phyloP scores from a whole-genome alignment of 202 grass and related monocot species.

The Carex sylvatica region DNA sequence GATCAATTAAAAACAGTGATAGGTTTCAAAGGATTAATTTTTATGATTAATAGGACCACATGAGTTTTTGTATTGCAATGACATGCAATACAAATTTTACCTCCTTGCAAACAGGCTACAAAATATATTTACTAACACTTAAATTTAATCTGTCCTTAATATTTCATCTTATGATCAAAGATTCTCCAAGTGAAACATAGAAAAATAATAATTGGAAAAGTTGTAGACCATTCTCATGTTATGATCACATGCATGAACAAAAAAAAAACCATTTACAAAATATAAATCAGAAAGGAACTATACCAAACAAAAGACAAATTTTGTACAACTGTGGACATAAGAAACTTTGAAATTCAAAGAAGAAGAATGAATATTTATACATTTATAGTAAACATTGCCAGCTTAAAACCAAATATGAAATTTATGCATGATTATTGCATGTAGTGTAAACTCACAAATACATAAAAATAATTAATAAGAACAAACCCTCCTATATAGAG shows the following conservation, averaged over 20 bases:
- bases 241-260: conserved; percentile 18
- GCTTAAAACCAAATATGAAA: not conserved
- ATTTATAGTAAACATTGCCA: not conserved
- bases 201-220: no score
- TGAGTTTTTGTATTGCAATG: not conserved
- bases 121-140: not conserved
- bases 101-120: no score
- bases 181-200: not conserved
- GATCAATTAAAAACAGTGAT: not conserved
- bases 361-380: not conserved
- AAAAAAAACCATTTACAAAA: not conserved
- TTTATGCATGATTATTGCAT: not conserved
- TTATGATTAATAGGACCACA: no score
- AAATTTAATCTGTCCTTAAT: not conserved
- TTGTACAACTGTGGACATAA: not conserved
- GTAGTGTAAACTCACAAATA: not conserved
- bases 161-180: not conserved
- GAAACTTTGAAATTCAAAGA: not conserved
- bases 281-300: not conserved
- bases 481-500: not conserved
- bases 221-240: not conserved
- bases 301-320: not conserved
- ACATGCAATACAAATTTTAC: not conserved
- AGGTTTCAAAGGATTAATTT: no score
- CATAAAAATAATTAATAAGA: not conserved